Percentiles rank a stretch among this genome's conserved stretches.
Conservation (phyloP, 2,329 filamentous ascomycete species). For the Calonectria pseudoreteaudii region DNA sequence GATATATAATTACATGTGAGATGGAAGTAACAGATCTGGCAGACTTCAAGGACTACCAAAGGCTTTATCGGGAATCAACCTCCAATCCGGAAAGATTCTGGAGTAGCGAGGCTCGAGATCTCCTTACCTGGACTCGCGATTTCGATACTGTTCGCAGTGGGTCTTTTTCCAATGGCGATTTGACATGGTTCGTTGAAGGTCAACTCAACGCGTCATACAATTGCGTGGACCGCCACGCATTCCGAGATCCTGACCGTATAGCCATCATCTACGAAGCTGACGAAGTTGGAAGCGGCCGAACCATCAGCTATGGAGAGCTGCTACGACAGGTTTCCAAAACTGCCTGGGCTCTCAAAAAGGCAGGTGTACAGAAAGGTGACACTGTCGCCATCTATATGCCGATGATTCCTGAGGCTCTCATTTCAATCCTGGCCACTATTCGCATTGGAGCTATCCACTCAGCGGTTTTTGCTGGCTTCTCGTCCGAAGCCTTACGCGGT, state of each 20-base stretch:
- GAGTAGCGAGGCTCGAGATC: not conserved
- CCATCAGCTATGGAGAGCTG: not conserved
- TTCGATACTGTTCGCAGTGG: not conserved
- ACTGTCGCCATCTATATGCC: not conserved
- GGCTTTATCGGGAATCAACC: not conserved
- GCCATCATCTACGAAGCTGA: not conserved
- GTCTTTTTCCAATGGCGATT: not conserved
- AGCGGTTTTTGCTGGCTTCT: not conserved
- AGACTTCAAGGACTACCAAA: not conserved
- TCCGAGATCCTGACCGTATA: not conserved
- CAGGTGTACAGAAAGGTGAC: not conserved
- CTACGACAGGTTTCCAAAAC: not conserved
- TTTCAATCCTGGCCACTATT: not conserved
- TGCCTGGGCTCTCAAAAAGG: not conserved
- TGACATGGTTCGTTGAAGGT: not conserved
- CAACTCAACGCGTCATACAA: not conserved
- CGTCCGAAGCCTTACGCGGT: not conserved
- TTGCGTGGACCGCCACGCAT: not conserved
- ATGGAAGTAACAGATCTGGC: not conserved
- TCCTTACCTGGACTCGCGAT: not conserved
- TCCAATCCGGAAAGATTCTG: not conserved
- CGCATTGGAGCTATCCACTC: not conserved
- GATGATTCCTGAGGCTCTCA: not conserved
- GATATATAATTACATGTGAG: not conserved
- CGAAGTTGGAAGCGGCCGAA: not conserved